Percentiles rank a stretch among this genome's conserved stretches.
Conservation (phyloP, 2,329 filamentous ascomycete genomes). For the Aplosporella prunicola region DNA sequence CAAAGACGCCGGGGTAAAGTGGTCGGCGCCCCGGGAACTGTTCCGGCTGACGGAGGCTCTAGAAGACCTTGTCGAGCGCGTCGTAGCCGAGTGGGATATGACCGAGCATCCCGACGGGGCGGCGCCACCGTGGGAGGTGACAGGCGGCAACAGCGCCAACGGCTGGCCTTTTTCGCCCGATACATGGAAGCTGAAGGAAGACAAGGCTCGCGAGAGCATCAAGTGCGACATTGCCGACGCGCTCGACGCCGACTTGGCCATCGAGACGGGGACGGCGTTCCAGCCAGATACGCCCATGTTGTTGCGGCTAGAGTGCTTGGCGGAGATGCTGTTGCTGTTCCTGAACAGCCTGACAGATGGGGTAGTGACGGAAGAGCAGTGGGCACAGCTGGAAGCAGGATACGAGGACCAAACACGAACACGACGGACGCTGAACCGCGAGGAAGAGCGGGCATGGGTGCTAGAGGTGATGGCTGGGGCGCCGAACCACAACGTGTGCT, state of each 20-base stretch:
- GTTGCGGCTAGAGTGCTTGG: slow-evolving; percentile 64
- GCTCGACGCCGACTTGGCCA: slow-evolving; percentile 58
- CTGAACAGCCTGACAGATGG: slow-evolving; percentile 68
- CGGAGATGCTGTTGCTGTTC: slow-evolving; percentile 64
- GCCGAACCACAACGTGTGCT: slow-evolving; percentile 73
- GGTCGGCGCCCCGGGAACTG: slow-evolving; percentile 78
- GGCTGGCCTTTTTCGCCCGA: slow-evolving; percentile 52
- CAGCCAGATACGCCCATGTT: slow-evolving; percentile 48
- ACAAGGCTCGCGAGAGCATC: slow-evolving; percentile 33
- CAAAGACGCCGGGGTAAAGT: slow-evolving; percentile 46
- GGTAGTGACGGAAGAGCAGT: slow-evolving; percentile 60
- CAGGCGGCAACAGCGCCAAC: slow-evolving; percentile 28
- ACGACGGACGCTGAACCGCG: slow-evolving; percentile 35
- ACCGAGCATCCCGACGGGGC: slow-evolving; percentile 30
- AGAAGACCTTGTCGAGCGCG: slow-evolving; percentile 49
- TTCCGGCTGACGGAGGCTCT: slow-evolving; percentile 82
- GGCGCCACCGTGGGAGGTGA: slow-evolving; percentile 40
- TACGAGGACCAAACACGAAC: slow-evolving; percentile 31
- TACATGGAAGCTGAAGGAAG: slow-evolving; percentile 37
- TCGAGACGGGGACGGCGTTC: slow-evolving; percentile 53
- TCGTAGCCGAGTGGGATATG: slow-evolving; percentile 56
- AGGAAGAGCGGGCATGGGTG: slow-evolving; percentile 51
- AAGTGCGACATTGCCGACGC: slow-evolving; percentile 48
- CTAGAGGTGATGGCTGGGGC: slow-evolving; percentile 64
- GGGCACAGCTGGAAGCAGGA: slow-evolving; percentile 57